Evolutionary conservation across 164 flowering plant genomes (phyloP), one percentile per base, ranked within the genome.

Genomic region (Taxillus chinensis): DNA sequence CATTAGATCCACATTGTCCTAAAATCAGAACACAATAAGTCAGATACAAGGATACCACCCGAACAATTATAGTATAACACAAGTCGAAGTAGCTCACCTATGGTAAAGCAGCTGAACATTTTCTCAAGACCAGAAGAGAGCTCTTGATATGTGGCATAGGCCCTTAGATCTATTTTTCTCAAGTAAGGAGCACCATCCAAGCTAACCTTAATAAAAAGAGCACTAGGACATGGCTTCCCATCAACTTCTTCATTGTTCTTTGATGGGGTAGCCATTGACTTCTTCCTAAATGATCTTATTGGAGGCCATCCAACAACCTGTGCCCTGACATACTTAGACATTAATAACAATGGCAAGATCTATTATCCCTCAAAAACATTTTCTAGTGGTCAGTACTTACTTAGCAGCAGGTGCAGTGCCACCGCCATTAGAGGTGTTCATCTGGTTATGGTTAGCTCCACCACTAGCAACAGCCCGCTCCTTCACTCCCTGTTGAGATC

Each of bases 241-340:
- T 89, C 92, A 42, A 84, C 87, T 76, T 87, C 96, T 39, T 86
- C 96, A 69, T 76, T 90, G 79, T 75, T 85, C 77, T 93, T 93
- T 4, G 92, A 75, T 40, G 76, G 74, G 60, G 88, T 82, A 13
- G 89, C 89, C 80, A 92, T 61, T 14, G 95, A 71, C 64, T 88
- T 88, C 57, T 87, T 93, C 69, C 98, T 77, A 67, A 75, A 88
- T 51, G 98, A 84, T 74, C 92, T 79, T 1, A 93, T 81, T 3
- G 98, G 98, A 41, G 98, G 98, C 98, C 98, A 92, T 69, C 98
- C 98, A 58, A 92, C 91, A 51, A 92, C 95, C 70, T 90, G 93
- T 8, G 96, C 92, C 86, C 98, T 92, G 85, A 57, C 59, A 77
- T 38, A 38, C 45, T 62, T 48, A 61, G 57, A 68, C 41, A 59